Percentiles rank a stretch among this genome's conserved stretches.
These are phyloP conservation scores for Mortierella claussenii DNA, from an alignment of 192 early-diverging fungal genomes.

Conservation along the genomic window DNA sequence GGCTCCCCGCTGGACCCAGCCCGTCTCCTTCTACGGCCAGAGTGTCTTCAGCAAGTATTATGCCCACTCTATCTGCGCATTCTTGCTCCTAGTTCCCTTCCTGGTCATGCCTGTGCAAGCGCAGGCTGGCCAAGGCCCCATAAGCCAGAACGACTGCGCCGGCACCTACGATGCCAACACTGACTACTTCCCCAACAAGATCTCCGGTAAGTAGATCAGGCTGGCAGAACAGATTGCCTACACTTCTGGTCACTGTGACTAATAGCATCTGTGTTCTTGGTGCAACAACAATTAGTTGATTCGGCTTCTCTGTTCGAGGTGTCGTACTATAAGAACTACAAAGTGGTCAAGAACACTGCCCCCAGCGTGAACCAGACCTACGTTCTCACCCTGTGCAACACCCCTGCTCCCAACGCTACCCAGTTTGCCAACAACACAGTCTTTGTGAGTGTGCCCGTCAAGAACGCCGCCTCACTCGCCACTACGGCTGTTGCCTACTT, in stretches of 20 bases:
- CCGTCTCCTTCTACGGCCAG: slow-evolving; percentile 54
- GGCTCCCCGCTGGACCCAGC: slow-evolving; percentile 50
- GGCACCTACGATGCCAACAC: slow-evolving; percentile 21
- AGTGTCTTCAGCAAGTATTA: slow-evolving; percentile 57
- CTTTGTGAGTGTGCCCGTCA: slow-evolving; percentile 56
- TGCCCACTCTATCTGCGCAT: slow-evolving; percentile 48
- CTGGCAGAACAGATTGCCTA: too few relatives aligned
- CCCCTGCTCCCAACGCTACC: slow-evolving; percentile 58
- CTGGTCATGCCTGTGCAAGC: slow-evolving; percentile 30
- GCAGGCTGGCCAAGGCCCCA: slow-evolving; percentile 38
- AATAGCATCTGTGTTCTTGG: background rate
- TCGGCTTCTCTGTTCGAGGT: slow-evolving; percentile 69
- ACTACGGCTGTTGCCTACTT: slow-evolving; percentile 61
- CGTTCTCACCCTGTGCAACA: slow-evolving; percentile 80
- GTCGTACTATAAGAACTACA: slow-evolving; percentile 74
- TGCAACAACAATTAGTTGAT: slow-evolving; percentile 41
- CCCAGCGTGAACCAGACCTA: slow-evolving; percentile 60
- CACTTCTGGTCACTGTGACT: too few relatives aligned
- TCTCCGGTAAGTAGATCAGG: slow-evolving; percentile 47
- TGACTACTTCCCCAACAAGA: slow-evolving; percentile 62
- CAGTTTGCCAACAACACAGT: slow-evolving; percentile 56
- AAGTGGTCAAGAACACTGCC: slow-evolving; percentile 69
- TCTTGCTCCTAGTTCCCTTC: slow-evolving; percentile 48
- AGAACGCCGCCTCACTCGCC: slow-evolving; percentile 54
- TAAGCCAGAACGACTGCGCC: slow-evolving; percentile 10